phyloP scores from a whole-genome alignment of 768 basidiomycete species.

The Grammothele lineata region DNA sequence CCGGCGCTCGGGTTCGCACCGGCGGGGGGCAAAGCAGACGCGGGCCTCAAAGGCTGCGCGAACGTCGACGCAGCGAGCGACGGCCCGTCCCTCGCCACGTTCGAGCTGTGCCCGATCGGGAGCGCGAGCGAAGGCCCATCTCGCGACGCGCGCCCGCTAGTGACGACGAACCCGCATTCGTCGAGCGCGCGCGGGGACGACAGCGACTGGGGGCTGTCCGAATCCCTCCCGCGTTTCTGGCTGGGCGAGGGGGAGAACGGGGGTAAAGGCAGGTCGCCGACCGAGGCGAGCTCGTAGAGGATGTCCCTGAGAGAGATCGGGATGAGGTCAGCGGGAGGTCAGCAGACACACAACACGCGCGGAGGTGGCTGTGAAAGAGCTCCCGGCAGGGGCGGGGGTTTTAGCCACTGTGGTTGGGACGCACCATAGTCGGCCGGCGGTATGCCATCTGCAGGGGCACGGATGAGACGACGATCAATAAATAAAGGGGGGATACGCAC shows the following conservation, averaged over 20 bases:
- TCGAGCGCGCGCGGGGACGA: slow-evolving; percentile 2
- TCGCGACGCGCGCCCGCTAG: slow-evolving; percentile 32
- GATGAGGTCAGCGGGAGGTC: not conserved
- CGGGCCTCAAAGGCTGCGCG: slow-evolving; percentile 6
- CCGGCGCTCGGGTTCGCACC: not conserved
- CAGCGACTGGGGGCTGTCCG: slow-evolving; percentile 39
- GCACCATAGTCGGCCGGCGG: slow-evolving; percentile 46
- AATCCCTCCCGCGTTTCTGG: slow-evolving; percentile 62
- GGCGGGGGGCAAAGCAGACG: not conserved
- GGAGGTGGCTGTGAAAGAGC: too few relatives aligned
- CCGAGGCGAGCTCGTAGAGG: slow-evolving; percentile 65
- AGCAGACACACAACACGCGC: not conserved
- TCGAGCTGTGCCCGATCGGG: not conserved
- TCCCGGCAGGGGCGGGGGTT: too few relatives aligned
- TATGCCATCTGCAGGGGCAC: slow-evolving; percentile 37
- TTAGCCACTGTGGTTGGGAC: too few relatives aligned
- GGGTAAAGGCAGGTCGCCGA: slow-evolving; percentile 67
- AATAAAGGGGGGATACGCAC: slow-evolving; percentile 20
- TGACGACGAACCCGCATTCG: slow-evolving; percentile 26
- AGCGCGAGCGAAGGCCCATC: slow-evolving; percentile 12
- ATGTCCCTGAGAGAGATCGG: slow-evolving; percentile 49
- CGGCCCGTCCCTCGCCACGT: not conserved
- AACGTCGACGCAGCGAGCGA: slow-evolving; percentile 8
- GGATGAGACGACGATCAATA: not conserved
- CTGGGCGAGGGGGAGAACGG: slow-evolving; percentile 44